phyloP scores from a whole-genome alignment of 805 yeast genomes.

The Metschnikowia baotianmanensis region DNA sequence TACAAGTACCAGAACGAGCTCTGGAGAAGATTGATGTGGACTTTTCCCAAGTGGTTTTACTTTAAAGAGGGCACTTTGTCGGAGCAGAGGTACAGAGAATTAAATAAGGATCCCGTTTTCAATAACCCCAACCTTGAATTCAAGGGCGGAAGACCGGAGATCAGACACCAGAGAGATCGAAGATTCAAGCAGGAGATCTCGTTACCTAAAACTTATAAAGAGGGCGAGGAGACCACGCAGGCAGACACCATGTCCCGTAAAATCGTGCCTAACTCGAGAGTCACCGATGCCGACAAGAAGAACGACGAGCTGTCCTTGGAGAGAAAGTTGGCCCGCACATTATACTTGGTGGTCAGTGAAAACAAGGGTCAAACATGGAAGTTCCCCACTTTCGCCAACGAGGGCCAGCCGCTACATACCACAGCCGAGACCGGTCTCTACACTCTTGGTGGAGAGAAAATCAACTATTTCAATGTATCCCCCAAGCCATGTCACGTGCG shows the following conservation, averaged over 20 bases:
- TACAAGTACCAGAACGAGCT: constrained; percentile 82
- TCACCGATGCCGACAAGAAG: constrained; percentile 69
- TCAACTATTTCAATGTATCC: constrained; percentile 91
- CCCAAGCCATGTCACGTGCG: constrained; percentile 71
- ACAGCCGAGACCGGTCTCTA: constrained; percentile 76
- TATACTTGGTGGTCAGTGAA: constrained; percentile 66
- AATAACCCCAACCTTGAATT: constrained; percentile 75
- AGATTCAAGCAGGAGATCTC: constrained; percentile 71
- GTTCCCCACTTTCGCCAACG: constrained; percentile 67
- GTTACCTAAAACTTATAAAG: constrained; percentile 65
- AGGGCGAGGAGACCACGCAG: constrained; percentile 16
- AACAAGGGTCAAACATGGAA: constrained; percentile 52
- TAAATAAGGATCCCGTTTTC: constrained; percentile 72
- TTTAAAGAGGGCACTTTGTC: constrained; percentile 87
- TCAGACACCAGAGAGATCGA: constrained; percentile 87
- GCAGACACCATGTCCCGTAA: constrained; percentile 62
- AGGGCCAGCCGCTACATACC: constrained; percentile 54
- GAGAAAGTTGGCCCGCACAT: constrained; percentile 73
- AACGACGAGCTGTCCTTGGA: constrained; percentile 69
- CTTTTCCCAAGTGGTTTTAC: constrained; percentile 91
- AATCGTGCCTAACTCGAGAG: constrained; percentile 66
- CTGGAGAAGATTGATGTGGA: constrained; percentile 93
- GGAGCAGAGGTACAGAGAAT: constrained; percentile 72
- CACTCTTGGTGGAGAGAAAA: constrained; percentile 64
- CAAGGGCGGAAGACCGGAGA: constrained; percentile 81